Conservation (phyloP, 305 asterid genomes). For the Salvia sclarea region DNA sequence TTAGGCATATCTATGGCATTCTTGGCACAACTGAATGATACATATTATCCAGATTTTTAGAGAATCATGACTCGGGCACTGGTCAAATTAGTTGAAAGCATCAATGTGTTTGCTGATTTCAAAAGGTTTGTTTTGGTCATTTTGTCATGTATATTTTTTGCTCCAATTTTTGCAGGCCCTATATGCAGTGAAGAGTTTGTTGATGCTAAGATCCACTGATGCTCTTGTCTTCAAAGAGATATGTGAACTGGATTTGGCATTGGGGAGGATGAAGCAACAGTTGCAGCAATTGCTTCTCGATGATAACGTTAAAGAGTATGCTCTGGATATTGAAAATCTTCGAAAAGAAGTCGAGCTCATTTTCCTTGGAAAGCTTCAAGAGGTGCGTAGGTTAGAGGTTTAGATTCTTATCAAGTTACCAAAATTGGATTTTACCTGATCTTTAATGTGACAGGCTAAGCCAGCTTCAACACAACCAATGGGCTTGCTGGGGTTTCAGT, state of each 20-base stretch:
- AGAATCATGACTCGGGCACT: not conserved
- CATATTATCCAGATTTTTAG: not conserved
- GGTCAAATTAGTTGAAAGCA: constrained; percentile 17
- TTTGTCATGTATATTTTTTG: constrained; percentile 15
- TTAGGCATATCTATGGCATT: not conserved
- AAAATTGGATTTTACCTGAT: constrained; percentile 16
- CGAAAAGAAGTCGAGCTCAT: constrained; percentile 60
- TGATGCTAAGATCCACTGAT: constrained; percentile 50
- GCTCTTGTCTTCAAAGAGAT: constrained; percentile 57
- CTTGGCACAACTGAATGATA: not conserved
- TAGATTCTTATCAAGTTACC: not conserved
- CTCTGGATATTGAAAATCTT: constrained; percentile 59
- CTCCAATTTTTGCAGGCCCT: constrained; percentile 55
- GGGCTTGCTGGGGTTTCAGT: constrained; percentile 23
- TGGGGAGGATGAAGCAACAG: constrained; percentile 50
- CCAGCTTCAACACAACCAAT: constrained; percentile 36
- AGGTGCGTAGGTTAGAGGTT: constrained; percentile 32
- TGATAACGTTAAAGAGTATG: constrained; percentile 50
- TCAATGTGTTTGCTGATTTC: not conserved
- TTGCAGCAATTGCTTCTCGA: constrained; percentile 51
- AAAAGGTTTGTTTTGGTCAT: not conserved
- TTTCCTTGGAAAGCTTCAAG: constrained; percentile 51
- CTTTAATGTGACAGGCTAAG: constrained; percentile 38
- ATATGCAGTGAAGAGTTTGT: constrained; percentile 61
- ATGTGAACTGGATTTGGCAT: constrained; percentile 54